A percentile compares a stretch with the other conserved stretches of the same genome.
Conservation (phyloP, 192 early-diverging fungal species). For the Coemansia sp. region DNA sequence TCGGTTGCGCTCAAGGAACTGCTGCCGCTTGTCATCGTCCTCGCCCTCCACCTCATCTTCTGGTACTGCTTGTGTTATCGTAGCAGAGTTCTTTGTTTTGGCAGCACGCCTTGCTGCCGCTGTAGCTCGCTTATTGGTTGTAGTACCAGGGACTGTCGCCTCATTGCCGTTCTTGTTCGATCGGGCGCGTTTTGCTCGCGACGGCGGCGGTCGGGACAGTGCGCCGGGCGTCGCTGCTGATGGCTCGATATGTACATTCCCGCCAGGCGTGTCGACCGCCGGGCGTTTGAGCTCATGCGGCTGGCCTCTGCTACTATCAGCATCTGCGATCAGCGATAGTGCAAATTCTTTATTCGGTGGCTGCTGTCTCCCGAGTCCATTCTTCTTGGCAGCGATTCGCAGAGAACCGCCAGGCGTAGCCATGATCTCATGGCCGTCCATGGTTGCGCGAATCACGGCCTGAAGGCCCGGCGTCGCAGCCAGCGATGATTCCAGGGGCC, state of each 20-base stretch:
- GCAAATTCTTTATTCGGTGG: not conserved
- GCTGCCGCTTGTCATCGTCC: conserved; percentile 73
- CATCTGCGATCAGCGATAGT: not conserved
- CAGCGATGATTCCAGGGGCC: conserved; percentile 8
- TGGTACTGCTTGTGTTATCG: not conserved
- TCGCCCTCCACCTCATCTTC: not conserved
- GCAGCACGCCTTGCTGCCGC: not conserved
- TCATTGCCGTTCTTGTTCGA: conserved; percentile 3
- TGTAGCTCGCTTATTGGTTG: not conserved
- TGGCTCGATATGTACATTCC: not conserved
- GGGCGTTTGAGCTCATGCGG: not conserved
- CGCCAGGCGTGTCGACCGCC: not conserved
- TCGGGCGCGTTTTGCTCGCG: conserved; percentile 23
- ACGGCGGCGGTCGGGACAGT: not conserved
- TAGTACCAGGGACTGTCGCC: not conserved
- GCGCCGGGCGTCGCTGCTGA: not conserved
- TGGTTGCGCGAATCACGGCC: conserved; percentile 30
- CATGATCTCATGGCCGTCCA: conserved; percentile 32
- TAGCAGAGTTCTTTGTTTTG: not conserved
- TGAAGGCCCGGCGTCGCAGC: conserved; percentile 34
- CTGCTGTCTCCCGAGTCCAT: not conserved
- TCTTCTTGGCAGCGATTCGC: conserved; percentile 11
- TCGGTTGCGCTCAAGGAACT: conserved; percentile 88
- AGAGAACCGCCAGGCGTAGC: conserved; percentile 45
- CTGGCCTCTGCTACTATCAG: not conserved